Evolutionary conservation across 352 stramenopile species (phyloP), one percentile per base, ranked within the genome.

Genomic region (Globisporangium canariense): DNA sequence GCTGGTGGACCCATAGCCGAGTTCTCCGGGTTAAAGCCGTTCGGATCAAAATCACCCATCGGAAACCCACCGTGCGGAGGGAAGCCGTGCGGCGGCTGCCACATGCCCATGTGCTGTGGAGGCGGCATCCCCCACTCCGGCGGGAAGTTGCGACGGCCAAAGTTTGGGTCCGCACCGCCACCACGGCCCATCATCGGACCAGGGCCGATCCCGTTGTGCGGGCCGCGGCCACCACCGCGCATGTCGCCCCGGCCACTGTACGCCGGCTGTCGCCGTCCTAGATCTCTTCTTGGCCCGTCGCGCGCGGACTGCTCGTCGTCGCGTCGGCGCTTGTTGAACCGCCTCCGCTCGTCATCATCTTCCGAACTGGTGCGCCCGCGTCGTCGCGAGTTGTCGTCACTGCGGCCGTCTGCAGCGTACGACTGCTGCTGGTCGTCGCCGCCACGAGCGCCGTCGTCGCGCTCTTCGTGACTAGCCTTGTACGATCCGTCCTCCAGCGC

Each of bases 41-140:
- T 90, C 25, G 76, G 81, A 57, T 91, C 84, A 67, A 91, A 93
- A 28, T 89, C 84, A 20, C 72, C 67, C 74, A 82, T 82, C 28
- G 80, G 74, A 63, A 77, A 79, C 13, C 53, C 73, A 3, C 77
- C 71, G 14, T 73, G 71, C 2, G 76, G 79, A 13, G 78, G 78
- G 34, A 79, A 84, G 20, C 82, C 50, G 28, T 62, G 63, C 32
- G 53, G 80, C 16, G 83, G 83, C 41, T 74, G 74, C 84, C 84
- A 93, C 78, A 91, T 89, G 8, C 75, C 75, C 65, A 77, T 79
- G 36, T 69, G 67, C 49, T 82, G 75, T 3, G 79, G 81, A 8
- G 80, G 81, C 30, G 70, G 72, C 78, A 91, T 90, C 8, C 73
- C 77, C 81, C 82, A 91, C 62, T 91, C 82, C 0, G 77, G 76